phyloP scores from a whole-genome alignment of 768 basidiomycete species.

The Mycena rebaudengoi region DNA sequence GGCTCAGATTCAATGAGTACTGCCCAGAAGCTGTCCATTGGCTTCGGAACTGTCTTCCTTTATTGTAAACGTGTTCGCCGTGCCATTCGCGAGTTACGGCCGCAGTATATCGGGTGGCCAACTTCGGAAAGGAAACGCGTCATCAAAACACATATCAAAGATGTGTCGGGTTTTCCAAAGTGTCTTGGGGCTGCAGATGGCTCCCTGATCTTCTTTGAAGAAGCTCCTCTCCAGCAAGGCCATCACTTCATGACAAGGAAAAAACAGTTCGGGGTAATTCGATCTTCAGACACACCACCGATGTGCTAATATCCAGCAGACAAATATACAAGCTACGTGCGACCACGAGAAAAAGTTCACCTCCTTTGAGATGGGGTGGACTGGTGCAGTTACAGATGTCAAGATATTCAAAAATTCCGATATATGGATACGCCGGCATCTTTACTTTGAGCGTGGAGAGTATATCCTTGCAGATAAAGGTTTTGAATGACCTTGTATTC shows the following conservation, averaged over 20 bases:
- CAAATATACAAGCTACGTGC: conserved; percentile 17
- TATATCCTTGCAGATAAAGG: conserved; percentile 28
- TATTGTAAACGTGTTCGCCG: conserved; percentile 26
- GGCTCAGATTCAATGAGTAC: conserved; percentile 21
- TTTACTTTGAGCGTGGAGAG: conserved; percentile 25
- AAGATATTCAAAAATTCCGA: conserved; percentile 28
- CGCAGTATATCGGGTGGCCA: conserved; percentile 27
- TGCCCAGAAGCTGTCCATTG: conserved; percentile 29
- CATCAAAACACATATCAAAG: conserved; percentile 19
- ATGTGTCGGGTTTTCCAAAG: conserved; percentile 26
- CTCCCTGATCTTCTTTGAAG: conserved; percentile 23
- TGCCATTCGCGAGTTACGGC: conserved; percentile 27
- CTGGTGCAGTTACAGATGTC: conserved; percentile 30
- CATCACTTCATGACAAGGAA: conserved; percentile 27
- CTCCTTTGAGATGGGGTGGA: conserved; percentile 33
- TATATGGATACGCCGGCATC: conserved; percentile 27
- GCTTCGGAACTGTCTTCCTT: conserved; percentile 29
- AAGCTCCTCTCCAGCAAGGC: conserved; percentile 23
- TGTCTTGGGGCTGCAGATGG: conserved; percentile 35
- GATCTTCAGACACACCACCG: no score
- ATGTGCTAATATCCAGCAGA: no score
- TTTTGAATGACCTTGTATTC: background rate
- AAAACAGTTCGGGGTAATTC: conserved; percentile 26
- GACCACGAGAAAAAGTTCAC: conserved; percentile 28
- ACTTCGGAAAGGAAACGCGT: background rate